phyloP scores from a whole-genome alignment of 2,329 filamentous ascomycete species.

The Epichloe elymi region DNA sequence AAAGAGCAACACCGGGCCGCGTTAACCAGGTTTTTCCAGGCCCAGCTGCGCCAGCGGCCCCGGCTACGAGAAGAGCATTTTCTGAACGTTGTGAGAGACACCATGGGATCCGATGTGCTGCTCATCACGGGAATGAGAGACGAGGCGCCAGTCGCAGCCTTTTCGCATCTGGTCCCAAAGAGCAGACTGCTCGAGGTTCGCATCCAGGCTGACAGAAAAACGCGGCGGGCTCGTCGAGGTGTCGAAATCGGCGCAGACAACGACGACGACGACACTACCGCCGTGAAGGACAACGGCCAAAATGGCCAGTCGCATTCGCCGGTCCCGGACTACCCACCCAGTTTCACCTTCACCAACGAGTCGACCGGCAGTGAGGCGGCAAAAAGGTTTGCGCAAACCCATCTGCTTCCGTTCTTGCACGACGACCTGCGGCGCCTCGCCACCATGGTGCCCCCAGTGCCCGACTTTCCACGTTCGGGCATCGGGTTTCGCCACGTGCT shows the following conservation, averaged over 20 bases:
- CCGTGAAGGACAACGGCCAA: constrained; percentile 10
- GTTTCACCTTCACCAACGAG: constrained; percentile 37
- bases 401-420: constrained; percentile 15
- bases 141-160: constrained; percentile 37
- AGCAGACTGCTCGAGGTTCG: constrained; percentile 40
- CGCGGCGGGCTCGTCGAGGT: constrained; percentile 22
- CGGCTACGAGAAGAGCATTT: constrained; percentile 38
- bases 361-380: constrained; percentile 23
- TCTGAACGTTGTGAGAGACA: constrained; percentile 27
- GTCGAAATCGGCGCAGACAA: background rate
- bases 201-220: constrained; percentile 28
- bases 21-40: constrained; percentile 38
- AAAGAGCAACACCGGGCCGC: constrained; percentile 45
- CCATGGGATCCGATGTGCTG: constrained; percentile 36
- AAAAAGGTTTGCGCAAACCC: constrained; percentile 25
- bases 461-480: constrained; percentile 35
- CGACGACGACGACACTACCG: background rate
- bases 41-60: constrained; percentile 29
- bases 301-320: background rate
- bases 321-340: constrained; percentile 17
- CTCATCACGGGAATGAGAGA: constrained; percentile 53
- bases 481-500: constrained; percentile 48
- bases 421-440: constrained; percentile 31
- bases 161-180: constrained; percentile 40
- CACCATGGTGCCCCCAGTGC: constrained; percentile 34